phyloP scores from a whole-genome alignment of 179 eudicot species.

The Silene vulgaris region DNA sequence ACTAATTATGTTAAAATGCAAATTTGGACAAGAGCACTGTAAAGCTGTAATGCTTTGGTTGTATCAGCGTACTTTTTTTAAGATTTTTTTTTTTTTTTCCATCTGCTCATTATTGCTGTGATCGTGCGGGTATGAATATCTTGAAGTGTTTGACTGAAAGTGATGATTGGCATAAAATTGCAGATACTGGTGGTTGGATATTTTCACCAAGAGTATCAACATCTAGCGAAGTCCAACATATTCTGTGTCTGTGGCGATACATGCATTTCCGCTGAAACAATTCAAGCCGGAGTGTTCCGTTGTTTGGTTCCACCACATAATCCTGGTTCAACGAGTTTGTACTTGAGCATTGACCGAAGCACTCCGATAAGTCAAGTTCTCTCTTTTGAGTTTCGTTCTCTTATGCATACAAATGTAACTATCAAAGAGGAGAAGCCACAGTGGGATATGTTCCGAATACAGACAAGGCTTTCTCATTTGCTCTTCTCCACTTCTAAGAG shows the following conservation, averaged over 20 bases:
- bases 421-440: slow-evolving; percentile 33
- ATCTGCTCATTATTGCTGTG: background rate
- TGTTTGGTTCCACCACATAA: slow-evolving; percentile 60
- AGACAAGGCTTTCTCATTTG: slow-evolving; percentile 76
- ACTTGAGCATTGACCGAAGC: slow-evolving; percentile 64
- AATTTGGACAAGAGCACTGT: background rate
- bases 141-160: background rate
- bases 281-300: slow-evolving; percentile 81
- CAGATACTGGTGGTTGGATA: slow-evolving; percentile 79
- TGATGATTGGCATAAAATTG: slow-evolving; percentile 21
- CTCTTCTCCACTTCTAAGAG: slow-evolving; percentile 76
- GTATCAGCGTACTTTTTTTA: background rate
- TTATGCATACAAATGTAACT: slow-evolving; percentile 20
- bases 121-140: too few species aligned
- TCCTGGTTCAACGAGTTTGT: slow-evolving; percentile 63
- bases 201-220: slow-evolving; percentile 45
- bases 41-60: background rate
- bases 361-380: slow-evolving; percentile 71
- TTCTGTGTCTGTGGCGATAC: slow-evolving; percentile 66
- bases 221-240: slow-evolving; percentile 40
- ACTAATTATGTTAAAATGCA: background rate
- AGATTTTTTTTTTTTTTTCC: background rate
- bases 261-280: slow-evolving; percentile 46
- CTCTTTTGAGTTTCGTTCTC: slow-evolving; percentile 56
- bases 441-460: slow-evolving; percentile 61